Base-by-base conservation (phyloP, 2,329 filamentous ascomycete species). In the Purpureocillium lavendulum region DNA sequence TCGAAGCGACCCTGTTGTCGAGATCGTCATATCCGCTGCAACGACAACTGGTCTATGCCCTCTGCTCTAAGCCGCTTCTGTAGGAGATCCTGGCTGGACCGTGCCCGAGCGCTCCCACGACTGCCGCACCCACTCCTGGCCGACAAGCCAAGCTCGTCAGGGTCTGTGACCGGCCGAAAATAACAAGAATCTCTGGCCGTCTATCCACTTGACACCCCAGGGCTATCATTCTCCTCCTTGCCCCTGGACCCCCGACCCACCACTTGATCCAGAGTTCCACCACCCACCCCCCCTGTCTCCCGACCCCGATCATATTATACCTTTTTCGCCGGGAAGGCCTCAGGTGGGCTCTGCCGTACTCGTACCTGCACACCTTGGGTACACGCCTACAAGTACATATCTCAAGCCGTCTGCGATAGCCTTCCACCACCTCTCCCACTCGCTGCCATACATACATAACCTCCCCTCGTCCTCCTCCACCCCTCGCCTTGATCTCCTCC, bases 61-160 rank as follows among this genome's bases (percentile, higher is more conserved):
- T 31, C 11, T 36, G 40, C 42, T 45, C 43, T 45, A 44, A n/a
- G 44, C 41, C 46, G 40, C 36, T 44, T 45, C 41, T 49, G 46
- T 46, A 44, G 36, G 41, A 43, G 39, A 46, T 43, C 38, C 48
- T 40, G 39, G 44, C 35, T 32, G 30, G 38, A 33, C 38, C 31
- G 38, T 28, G 48, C 48, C 43, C 46, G 41, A 47, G 48, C 46
- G 48, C 36, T 38, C 28, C 42, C 41, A 28, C 35, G 34, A 35
- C 37, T 39, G 40, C 40, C 40, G 40, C 36, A 38, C 37, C 33
- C 40, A 39, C 36, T 30, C 36, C 33, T 31, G 33, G 30, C 15
- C 32, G 31, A 38, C 40, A 15, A 29, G 26, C 34, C 30, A 26
- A 24, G 33, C 31, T 16, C 31, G 29, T 43, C n/a, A 31, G 40